phyloP scores from a whole-genome alignment of 345 rosid genomes.

The Ailanthus altissimus region DNA sequence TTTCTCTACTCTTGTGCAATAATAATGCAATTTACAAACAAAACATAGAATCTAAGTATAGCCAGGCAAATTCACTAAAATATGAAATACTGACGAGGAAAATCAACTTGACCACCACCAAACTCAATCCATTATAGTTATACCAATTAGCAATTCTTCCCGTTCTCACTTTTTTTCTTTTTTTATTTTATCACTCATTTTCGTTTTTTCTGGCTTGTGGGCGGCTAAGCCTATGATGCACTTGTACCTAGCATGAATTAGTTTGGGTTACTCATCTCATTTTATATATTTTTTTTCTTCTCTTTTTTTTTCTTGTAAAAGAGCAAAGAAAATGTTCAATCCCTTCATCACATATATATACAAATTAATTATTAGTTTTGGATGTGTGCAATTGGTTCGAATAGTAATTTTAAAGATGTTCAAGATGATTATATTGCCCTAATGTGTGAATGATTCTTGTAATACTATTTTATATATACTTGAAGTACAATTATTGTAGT shows the following conservation, averaged over 20 bases:
- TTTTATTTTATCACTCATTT: not conserved
- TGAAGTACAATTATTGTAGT: too few relatives aligned
- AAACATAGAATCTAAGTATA: constrained; percentile 15
- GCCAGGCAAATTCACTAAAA: constrained; percentile 9
- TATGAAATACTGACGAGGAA: not conserved
- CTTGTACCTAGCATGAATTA: not conserved
- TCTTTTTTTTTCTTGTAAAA: not conserved
- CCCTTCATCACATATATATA: not conserved
- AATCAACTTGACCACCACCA: too few relatives aligned
- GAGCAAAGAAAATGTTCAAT: not conserved
- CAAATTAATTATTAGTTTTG: not conserved
- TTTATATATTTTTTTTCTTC: not conserved
- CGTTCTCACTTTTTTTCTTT: not conserved
- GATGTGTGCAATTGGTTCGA: not conserved
- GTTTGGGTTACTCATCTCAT: not conserved
- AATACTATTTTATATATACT: too few relatives aligned
- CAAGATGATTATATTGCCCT: too few relatives aligned
- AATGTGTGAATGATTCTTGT: too few relatives aligned
- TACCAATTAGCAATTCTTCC: not conserved
- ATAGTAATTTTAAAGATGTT: too few relatives aligned
- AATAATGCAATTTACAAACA: constrained; percentile 25
- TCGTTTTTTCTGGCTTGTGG: not conserved
- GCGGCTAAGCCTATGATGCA: not conserved
- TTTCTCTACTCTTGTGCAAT: constrained; percentile 27
- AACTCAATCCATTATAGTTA: too few relatives aligned